Evolutionary conservation across 1,139 yeast species (phyloP).

Genomic region (Saccharomyces hybrid): DNA sequence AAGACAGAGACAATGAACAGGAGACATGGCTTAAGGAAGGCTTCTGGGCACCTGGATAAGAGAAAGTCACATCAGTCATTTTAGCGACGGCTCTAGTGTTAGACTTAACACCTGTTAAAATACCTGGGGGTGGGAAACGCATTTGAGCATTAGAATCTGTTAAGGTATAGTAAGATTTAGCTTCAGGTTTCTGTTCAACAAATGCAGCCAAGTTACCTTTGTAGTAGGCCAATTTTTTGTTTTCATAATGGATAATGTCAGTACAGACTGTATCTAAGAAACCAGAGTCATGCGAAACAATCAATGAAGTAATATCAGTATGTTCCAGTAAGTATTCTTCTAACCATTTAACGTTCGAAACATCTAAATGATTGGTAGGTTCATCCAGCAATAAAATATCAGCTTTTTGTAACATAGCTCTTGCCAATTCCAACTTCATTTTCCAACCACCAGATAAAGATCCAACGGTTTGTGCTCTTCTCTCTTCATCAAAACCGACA

Average conservation of each 20-base stretch:
- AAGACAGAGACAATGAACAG: slow-evolving; percentile 81
- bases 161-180: slow-evolving; percentile 91
- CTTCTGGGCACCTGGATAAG: slow-evolving; percentile 82
- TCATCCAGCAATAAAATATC: slow-evolving; percentile 91
- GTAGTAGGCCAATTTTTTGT: slow-evolving; percentile 88
- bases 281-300: slow-evolving; percentile 96
- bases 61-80: slow-evolving; percentile 74
- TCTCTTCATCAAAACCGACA: slow-evolving; percentile 88
- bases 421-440: slow-evolving; percentile 95
- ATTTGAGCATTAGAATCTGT: slow-evolving; percentile 89
- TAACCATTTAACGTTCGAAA: slow-evolving; percentile 86
- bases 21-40: slow-evolving; percentile 78
- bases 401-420: slow-evolving; percentile 97
- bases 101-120: slow-evolving; percentile 90
- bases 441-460: slow-evolving; percentile 98
- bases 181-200: slow-evolving; percentile 90
- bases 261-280: slow-evolving; percentile 94
- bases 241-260: slow-evolving; percentile 93
- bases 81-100: slow-evolving; percentile 93
- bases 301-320: slow-evolving; percentile 83
- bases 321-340: slow-evolving; percentile 77
- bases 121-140: slow-evolving; percentile 99
- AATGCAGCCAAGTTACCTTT: slow-evolving; percentile 92
- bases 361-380: slow-evolving; percentile 98
- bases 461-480: slow-evolving; percentile 85